Evolutionary conservation across 2,329 filamentous ascomycete genomes (phyloP), one percentile per base, ranked within the genome.

Genomic region (Xylaria polymorpha): DNA sequence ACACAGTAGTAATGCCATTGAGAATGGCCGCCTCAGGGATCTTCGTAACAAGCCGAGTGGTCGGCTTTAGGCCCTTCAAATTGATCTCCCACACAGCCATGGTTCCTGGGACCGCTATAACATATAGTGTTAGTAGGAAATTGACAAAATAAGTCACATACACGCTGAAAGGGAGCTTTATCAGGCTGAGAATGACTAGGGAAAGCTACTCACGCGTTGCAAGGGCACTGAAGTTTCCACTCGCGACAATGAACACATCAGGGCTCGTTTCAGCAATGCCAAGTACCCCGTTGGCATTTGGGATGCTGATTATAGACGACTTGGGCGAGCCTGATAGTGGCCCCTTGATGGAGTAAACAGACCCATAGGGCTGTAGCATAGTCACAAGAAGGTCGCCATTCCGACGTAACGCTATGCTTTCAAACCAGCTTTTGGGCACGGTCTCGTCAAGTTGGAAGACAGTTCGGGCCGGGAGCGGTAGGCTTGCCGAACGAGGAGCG

Each of bases 311-410:
- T 55, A 68, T 41, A 25, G 68, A 70, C 20, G 32, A 51, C 41
- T 62, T 29, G 5, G 65, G 56, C 8, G 68, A 65, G 22, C 15
- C 51, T 1, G 68, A 70, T 37, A 68, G 35, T n/a, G 65, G 68
- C 35, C 39, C n/a, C 18, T 59, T 25, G n/a, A 70, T 61, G n/a
- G 53, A 57, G 41, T 66, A 71, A 12, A 68, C 18, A 32, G 61
- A 61, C 1, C 65, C 68, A 12, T 59, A 32, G 25, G 68, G 68
- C 5, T 48, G 35, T 10, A 68, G 9, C 68, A 70, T 64, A 14
- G 68, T 70, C 51, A 68, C 68, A 35, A 70, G 65, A 53, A 70
- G 56, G 44, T 70, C 68, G 25, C 68, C 68, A 56, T 70, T 70
- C 8, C 2, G 50, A 51, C 68, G 68, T 22, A 65, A 15, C n/a